Evolutionary conservation across 75 land plant genomes (phyloP), one percentile per base, ranked within the genome.

Genomic region (Pinus taeda): DNA sequence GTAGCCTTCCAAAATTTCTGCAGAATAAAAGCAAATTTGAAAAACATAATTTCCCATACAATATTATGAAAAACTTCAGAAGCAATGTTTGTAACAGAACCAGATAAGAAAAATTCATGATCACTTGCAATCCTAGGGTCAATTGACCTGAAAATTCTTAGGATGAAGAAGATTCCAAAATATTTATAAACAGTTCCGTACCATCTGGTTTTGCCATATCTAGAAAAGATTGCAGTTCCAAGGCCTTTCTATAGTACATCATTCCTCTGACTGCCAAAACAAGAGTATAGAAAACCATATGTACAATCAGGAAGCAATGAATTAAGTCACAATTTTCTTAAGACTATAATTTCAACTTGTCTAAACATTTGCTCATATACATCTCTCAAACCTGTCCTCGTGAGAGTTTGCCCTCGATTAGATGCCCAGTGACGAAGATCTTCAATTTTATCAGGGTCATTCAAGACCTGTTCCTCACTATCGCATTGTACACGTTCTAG

Each of bases 141-240:
- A 49, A 49, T 49, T 49, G 55, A 9, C 55, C 55, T 49, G 11
- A 9, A 49, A 9, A 49, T 49, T 49, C 11, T 9, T 9, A 9
- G 55, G 55, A 11, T 9, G 2, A 49, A 49, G 55, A 49, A 9
- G 12, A 49, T 49, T 49, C 12, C 12, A 49, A 49, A 49, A 49
- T 9, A 9, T 49, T 49, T 49, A 49, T 9, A 11, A 49, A 49
- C 55, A 9, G 55, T 60, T 60, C 20, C 30, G 59, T 57, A 88
- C 97, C 97, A 55, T 89, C 83, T 22, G 87, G 80, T 15, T 85
- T 78, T 20, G 98, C 98, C 95, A 92, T 94, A 77, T 97, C 99
- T 75, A 97, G 83, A 83, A 95, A 97, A 13, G 98, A 89, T 70
- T 97, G 99, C n/a, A 97, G 92, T 80, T 97, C 91, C 78, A 97